These are phyloP conservation scores for Jatropha multifida DNA, from an alignment of 441 rosid species.

Conservation along the genomic window DNA sequence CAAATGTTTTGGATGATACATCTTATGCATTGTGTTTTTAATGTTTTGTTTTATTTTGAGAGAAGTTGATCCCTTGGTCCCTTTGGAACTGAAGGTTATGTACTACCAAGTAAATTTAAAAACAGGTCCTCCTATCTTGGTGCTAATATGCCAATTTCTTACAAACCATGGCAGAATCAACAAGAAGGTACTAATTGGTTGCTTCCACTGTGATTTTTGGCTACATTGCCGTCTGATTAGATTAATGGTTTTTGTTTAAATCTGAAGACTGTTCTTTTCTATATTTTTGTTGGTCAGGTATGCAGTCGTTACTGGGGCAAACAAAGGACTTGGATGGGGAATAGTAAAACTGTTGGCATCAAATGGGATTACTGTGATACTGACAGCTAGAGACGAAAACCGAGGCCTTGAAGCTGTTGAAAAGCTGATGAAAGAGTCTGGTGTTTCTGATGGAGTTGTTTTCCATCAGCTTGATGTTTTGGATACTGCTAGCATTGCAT, in stretches of 20 bases:
- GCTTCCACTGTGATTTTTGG: no score
- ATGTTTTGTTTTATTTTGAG: background rate
- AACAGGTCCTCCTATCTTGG: background rate
- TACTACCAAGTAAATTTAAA: background rate
- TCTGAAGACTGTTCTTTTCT: background rate
- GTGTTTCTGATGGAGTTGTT: constrained; percentile 18
- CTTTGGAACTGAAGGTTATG: background rate
- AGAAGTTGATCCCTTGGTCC: background rate
- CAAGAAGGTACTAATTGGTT: constrained; percentile 1
- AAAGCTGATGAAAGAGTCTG: constrained; percentile 24
- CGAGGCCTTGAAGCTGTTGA: constrained; percentile 38
- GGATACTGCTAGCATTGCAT: constrained; percentile 27
- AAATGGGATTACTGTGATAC: constrained; percentile 26
- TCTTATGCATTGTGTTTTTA: background rate
- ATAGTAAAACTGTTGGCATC: constrained; percentile 33
- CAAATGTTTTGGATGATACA: background rate
- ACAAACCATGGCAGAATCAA: constrained; percentile 9
- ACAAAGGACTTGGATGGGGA: constrained; percentile 41
- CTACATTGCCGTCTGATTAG: background rate
- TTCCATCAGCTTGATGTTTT: constrained; percentile 43
- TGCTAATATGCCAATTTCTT: background rate
- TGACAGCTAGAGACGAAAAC: constrained; percentile 38
- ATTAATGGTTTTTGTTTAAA: background rate
- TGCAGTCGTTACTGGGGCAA: constrained; percentile 43
- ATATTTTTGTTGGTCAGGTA: constrained; percentile 17